Evolutionary conservation across 176 grass and related monocot genomes (phyloP).

Genomic region (Juncus inflexus): DNA sequence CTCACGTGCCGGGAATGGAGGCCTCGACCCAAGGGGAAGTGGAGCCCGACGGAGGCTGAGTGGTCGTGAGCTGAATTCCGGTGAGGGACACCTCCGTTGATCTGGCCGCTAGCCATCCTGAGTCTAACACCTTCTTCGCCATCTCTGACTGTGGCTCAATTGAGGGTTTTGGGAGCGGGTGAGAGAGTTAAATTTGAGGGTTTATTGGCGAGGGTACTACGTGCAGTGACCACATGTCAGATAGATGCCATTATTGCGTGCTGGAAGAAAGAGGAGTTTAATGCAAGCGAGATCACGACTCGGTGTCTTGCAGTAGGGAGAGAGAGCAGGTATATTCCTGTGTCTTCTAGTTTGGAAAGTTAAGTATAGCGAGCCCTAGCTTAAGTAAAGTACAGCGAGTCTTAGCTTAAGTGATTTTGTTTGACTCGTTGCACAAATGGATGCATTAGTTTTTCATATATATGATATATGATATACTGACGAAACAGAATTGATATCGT

Average conservation of each 20-base stretch:
- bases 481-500: too few species aligned
- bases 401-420: too few species aligned
- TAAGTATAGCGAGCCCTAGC: too few species aligned
- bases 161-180: neutral
- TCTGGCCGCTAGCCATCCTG: conserved; percentile 86
- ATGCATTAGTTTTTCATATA: too few species aligned
- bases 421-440: too few species aligned
- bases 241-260: conserved; percentile 11
- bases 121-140: conserved; percentile 67
- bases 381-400: too few species aligned
- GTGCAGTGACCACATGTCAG: neutral
- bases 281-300: neutral
- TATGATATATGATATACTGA: too few species aligned
- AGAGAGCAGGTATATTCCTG: too few species aligned
- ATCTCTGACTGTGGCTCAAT: conserved; percentile 19
- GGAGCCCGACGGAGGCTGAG: conserved; percentile 40
- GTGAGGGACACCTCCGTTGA: conserved; percentile 71
- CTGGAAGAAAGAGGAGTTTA: too few species aligned
- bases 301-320: neutral
- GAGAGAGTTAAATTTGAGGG: neutral
- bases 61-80: conserved; percentile 85
- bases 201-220: neutral
- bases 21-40: conserved; percentile 73
- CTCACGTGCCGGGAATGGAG: conserved; percentile 86
- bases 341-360: too few species aligned